phyloP scores from a whole-genome alignment of 116 monocot genomes.

The Dioscorea cayenensis region DNA sequence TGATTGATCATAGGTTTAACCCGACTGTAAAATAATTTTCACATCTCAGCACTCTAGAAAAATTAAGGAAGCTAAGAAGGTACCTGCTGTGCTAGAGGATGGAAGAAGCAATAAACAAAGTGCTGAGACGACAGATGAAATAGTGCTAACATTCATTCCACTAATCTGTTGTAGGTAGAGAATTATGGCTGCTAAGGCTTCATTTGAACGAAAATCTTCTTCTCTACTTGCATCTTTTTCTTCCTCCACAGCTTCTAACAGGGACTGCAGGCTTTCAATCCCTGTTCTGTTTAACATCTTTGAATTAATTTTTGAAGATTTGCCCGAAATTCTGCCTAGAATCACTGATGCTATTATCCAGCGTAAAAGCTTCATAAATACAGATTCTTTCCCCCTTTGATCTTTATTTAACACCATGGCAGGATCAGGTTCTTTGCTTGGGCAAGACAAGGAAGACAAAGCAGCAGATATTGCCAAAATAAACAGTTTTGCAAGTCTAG shows the following conservation, averaged over 20 bases:
- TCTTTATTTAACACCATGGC: slow-evolving; percentile 5
- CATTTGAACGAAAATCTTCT: slow-evolving; percentile 15
- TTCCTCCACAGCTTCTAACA: slow-evolving; percentile 21
- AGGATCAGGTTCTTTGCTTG: slow-evolving; percentile 13
- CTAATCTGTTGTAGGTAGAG: slow-evolving; percentile 50
- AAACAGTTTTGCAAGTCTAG: slow-evolving; percentile 30
- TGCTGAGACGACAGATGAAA: slow-evolving; percentile 45
- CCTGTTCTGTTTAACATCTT: slow-evolving; percentile 7
- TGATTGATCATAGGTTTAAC: too few species aligned
- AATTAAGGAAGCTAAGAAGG: slow-evolving; percentile 2
- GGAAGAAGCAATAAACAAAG: slow-evolving; percentile 44
- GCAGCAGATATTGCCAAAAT: slow-evolving; percentile 30
- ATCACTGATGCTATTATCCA: slow-evolving; percentile 66
- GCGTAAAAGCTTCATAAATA: slow-evolving; percentile 53
- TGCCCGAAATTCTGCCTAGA: slow-evolving; percentile 33
- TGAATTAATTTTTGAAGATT: slow-evolving; percentile 1
- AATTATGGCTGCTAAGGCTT: slow-evolving; percentile 35
- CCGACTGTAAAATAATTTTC: not conserved
- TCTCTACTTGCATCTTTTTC: slow-evolving; percentile 7
- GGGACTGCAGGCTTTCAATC: slow-evolving; percentile 22
- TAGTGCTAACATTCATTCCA: slow-evolving; percentile 17
- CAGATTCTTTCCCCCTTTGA: slow-evolving; percentile 23
- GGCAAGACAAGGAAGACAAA: slow-evolving; percentile 8
- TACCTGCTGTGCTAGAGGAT: slow-evolving; percentile 29
- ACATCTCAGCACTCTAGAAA: not conserved